phyloP scores from a whole-genome alignment of 192 early-diverging fungal genomes.

The Phycomyces blakesleeanus region DNA sequence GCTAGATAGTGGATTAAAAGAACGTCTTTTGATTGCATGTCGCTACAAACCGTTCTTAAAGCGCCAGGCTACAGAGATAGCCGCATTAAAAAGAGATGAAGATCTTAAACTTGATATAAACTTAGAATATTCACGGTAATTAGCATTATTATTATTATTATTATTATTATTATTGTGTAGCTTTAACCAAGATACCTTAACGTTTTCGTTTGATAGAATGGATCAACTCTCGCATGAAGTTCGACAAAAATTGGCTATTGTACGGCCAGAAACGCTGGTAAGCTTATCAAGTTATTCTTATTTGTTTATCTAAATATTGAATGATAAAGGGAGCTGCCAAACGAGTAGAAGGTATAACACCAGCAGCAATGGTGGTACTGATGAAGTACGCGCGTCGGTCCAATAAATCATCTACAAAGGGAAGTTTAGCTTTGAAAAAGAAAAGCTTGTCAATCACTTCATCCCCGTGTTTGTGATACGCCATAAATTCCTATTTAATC shows the following conservation, averaged over 20 bases:
- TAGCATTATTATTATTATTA: conserved; percentile 5
- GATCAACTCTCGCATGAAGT: conserved; percentile 54
- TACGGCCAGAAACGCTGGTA: conserved; percentile 56
- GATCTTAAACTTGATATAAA: conserved; percentile 54
- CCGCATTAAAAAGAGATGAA: conserved; percentile 64
- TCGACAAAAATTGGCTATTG: conserved; percentile 46
- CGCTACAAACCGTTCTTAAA: conserved; percentile 66
- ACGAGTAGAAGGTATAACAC: conserved; percentile 77
- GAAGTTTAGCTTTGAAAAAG: no score
- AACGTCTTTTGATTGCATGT: conserved; percentile 58
- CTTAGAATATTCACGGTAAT: conserved; percentile 61
- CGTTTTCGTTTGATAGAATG: conserved; percentile 33
- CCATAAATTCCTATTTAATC: no score
- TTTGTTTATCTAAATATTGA: conserved; percentile 16
- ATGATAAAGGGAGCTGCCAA: conserved; percentile 66
- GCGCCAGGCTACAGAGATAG: conserved; percentile 60
- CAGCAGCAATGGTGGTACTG: conserved; percentile 66
- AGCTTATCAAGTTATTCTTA: conserved; percentile 3
- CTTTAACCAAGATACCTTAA: neutral
- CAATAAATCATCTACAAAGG: conserved; percentile 5
- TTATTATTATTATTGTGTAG: neutral
- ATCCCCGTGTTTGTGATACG: neutral
- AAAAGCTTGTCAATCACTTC: neutral
- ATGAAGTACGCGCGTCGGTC: conserved; percentile 54
- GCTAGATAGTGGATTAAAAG: conserved; percentile 45